These are phyloP conservation scores for Flaveria floridana DNA, from an alignment of 140 eudicot genomes.

Conservation along the genomic window DNA sequence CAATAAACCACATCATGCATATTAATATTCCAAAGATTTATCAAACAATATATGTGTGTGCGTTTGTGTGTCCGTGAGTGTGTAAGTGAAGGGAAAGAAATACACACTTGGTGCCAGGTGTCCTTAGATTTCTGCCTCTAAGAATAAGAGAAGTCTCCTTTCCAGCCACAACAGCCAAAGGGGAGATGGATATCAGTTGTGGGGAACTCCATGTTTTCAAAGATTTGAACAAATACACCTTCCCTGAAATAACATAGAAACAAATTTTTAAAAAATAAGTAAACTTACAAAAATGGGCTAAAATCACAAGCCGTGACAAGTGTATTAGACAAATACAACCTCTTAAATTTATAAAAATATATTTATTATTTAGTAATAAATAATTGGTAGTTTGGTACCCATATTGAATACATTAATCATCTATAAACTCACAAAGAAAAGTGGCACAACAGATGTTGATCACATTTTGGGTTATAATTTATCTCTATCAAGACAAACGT, in stretches of 20 bases:
- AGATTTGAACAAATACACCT: constrained; percentile 56
- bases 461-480: not conserved
- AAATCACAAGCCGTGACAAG: not conserved
- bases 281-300: not conserved
- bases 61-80: not conserved
- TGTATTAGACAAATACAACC: too few relatives aligned
- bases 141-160: constrained; percentile 63
- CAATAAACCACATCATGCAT: not conserved
- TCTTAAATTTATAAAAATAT: too few relatives aligned
- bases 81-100: not conserved
- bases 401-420: not conserved
- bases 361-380: too few relatives aligned
- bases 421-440: not conserved
- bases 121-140: constrained; percentile 64
- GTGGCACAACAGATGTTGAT: not conserved
- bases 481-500: not conserved
- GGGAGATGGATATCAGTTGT: constrained; percentile 64
- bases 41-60: not conserved
- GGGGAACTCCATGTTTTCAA: constrained; percentile 68
- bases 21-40: constrained; percentile 5
- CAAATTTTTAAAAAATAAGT: not conserved
- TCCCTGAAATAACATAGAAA: constrained; percentile 52
- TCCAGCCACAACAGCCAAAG: constrained; percentile 86
- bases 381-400: not conserved
- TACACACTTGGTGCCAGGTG: constrained; percentile 78